These are phyloP conservation scores for Fusarium sp. DNA, from an alignment of 2,329 filamentous ascomycete species.

Conservation along the genomic window DNA sequence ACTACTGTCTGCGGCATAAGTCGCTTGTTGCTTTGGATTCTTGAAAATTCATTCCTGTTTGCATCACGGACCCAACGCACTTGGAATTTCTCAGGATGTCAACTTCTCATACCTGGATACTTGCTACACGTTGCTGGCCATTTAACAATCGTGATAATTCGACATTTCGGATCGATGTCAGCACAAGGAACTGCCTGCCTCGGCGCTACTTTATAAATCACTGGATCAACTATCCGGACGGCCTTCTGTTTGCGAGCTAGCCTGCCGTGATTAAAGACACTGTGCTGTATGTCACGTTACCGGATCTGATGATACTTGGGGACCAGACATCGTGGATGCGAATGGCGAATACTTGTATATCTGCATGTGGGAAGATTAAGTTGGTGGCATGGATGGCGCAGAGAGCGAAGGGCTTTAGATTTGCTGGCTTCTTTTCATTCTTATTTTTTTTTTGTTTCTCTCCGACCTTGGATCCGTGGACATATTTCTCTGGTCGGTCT, in stretches of 20 bases:
- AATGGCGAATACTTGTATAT: neutral
- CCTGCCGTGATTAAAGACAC: neutral
- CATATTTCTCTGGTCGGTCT: neutral
- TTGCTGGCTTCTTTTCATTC: neutral
- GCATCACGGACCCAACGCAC: neutral
- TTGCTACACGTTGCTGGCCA: conserved; percentile 31
- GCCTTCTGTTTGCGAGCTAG: neutral
- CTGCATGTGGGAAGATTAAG: neutral
- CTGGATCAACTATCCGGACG: neutral
- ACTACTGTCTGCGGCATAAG: conserved; percentile 24
- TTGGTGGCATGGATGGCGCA: conserved; percentile 2
- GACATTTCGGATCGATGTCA: conserved; percentile 1
- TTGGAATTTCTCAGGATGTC: conserved; percentile 8
- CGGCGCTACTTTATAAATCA: neutral
- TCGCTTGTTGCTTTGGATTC: conserved; percentile 23
- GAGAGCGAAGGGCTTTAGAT: neutral
- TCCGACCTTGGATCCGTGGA: conserved; percentile 20
- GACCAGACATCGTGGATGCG: neutral
- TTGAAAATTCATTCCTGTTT: conserved; percentile 9
- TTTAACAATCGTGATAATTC: conserved; percentile 26
- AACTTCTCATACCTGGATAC: conserved; percentile 18
- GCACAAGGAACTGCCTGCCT: neutral
- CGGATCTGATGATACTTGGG: conserved; percentile 10
- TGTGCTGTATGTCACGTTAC: neutral
- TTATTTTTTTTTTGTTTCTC: neutral